Evolutionary conservation across 345 rosid genomes (phyloP), one percentile per base, ranked within the genome.

Genomic region (Zanthoxylum bungeanum): DNA sequence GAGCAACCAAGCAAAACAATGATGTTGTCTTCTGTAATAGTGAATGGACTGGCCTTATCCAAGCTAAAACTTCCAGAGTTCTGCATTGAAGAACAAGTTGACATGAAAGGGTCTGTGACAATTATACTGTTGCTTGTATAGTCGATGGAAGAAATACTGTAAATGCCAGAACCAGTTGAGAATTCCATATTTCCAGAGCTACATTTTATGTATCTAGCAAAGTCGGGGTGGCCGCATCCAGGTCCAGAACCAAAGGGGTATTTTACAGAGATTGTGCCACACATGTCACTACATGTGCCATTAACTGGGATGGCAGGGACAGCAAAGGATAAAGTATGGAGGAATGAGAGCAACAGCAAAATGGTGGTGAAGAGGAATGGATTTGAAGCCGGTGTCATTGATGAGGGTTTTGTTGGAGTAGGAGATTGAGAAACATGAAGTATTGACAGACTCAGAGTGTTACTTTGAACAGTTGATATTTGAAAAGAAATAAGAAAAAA

Each of bases 1-100:
- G 93, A 88, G 73, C 93, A 88, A 3, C 90, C 90, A 3, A 88
- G 87, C 81, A 88, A 69, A 27, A 80, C 87, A 52, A 88, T 84
- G 56, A 86, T 81, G 58, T 88, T 83, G 25, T 76, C 76, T 5
- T 76, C 67, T 5, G 84, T 81, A 30, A 86, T 50, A 19, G 80
- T 56, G 81, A 88, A 88, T 2, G 90, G 90, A 73, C 86, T 83
- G 14, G 83, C 68, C 6, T 75, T 71, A 56, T 86, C 90, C 73
- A 88, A 76, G 84, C 80, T 78, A 66, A 88, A 88, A 59, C 88
- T 78, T 42, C 93, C 93, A 2, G 90, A 84, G 71, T 84, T 80
- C 78, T 84, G 88, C 90, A 84, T 88, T 44, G 90, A 88, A 60
- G 76, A 72, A 67, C 93, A 88, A 51, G 87, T 86, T 21, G 93